Evolutionary conservation across 2,329 filamentous ascomycete genomes (phyloP).

Genomic region (Xenosphaeropsis pyriputrescens): DNA sequence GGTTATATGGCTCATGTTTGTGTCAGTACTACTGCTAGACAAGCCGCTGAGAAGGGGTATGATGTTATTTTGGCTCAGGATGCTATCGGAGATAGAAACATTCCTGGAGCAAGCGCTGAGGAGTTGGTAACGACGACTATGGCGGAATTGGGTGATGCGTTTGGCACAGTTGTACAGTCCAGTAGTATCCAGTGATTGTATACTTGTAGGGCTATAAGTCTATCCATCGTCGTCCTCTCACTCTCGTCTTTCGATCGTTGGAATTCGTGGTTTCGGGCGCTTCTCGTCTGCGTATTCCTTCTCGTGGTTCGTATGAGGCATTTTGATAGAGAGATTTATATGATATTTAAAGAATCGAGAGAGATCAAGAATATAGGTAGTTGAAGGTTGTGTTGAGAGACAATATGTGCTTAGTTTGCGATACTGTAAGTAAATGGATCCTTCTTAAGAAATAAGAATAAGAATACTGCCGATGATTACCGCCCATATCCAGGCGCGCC

Average conservation of each 20-base stretch:
- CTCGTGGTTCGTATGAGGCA: constrained; percentile 14
- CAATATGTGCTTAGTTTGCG: too few species aligned
- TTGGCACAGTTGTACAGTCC: constrained; percentile 37
- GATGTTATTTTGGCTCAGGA: constrained; percentile 48
- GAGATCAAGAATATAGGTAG: too few species aligned
- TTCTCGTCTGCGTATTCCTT: constrained; percentile 6
- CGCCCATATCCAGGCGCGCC: too few species aligned
- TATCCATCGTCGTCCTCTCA: constrained; percentile 17
- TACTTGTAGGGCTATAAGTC: constrained; percentile 9
- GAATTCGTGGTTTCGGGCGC: constrained; percentile 4
- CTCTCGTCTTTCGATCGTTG: constrained; percentile 15
- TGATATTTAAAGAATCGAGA: too few species aligned
- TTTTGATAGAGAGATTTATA: constrained; percentile 1
- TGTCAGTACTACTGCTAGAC: constrained; percentile 48
- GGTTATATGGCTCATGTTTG: constrained; percentile 54
- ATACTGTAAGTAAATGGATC: too few species aligned
- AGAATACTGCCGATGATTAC: too few species aligned
- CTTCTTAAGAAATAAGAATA: too few species aligned
- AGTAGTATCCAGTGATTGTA: too few species aligned
- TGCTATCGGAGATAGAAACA: constrained; percentile 50
- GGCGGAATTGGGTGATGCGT: constrained; percentile 45
- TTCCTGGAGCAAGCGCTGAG: constrained; percentile 42
- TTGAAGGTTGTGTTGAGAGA: too few species aligned
- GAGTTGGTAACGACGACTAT: constrained; percentile 35
- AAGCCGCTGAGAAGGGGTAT: constrained; percentile 44